Base-by-base conservation (phyloP, 139 green algal species). In the Chlorella sp. region DNA sequence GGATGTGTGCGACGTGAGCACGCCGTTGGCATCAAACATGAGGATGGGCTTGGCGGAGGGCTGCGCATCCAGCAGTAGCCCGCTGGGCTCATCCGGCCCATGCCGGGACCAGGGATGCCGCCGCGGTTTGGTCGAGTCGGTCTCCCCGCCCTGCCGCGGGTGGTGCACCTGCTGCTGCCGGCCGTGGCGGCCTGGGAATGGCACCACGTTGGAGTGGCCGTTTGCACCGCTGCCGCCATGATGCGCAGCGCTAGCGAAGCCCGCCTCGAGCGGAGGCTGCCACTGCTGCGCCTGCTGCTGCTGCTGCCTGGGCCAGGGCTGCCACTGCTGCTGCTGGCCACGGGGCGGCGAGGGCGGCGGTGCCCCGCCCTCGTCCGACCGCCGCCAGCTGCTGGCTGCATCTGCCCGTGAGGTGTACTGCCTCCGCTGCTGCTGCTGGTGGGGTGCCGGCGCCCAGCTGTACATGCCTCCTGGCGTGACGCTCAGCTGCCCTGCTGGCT, bases 1-100 rank as follows among this genome's bases (percentile, higher is more conserved):
- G 39, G n/a, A 32, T 34, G 85, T 93, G 81, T 92, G 87, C 5
- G 44, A 67, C 6, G 89, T 90, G 20, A 90, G 38, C 55, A 15
- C 56, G 16, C 74, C 74, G 25, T 81, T 81, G 4, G 74, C 74
- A 13, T 81, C 74, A 57, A 81, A 81, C 74, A 81, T 55, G 44
- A 81, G 74, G 12, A 81, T 30, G 23, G 56, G 74, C 55, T 70
- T 41, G 34, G 74, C 6, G 20, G 26, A 25, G 0, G 30, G 4
- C 3, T 28, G 4, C 1, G 76, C 76, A 20, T 82, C 76, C 36
- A 73, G 26, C 57, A 47, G 34, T 2, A n/a, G 28, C 9, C 57
- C 56, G 76, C 76, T 82, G 60, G 60, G 76, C 60, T 72, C 25
- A 25, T 82, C 76, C 15, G n/a, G 36, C 3, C 4, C 32, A 36